These are phyloP conservation scores for Wickerhamiella pararugosa DNA, from an alignment of 1,139 yeast genomes.

Conservation along the genomic window DNA sequence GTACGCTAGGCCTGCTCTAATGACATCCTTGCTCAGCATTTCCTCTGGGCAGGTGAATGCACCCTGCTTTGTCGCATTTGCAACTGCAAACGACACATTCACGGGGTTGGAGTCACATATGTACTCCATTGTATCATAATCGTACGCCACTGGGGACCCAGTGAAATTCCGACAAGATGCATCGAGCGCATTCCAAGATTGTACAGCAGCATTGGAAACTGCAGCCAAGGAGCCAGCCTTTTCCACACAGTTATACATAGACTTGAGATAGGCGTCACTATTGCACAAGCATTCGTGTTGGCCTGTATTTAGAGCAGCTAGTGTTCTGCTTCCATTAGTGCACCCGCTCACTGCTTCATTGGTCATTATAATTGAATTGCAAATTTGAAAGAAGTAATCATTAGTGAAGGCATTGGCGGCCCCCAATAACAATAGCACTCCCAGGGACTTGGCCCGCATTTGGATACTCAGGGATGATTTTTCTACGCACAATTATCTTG, in stretches of 20 bases:
- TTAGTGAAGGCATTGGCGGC: conserved; percentile 4
- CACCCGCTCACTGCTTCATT: conserved; percentile 3
- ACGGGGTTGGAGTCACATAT: neutral
- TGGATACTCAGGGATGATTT: too few relatives aligned
- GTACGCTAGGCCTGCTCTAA: conserved; percentile 6
- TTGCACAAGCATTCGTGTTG: conserved; percentile 1
- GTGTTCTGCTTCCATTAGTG: neutral
- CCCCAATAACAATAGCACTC: neutral
- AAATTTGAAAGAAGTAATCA: conserved; percentile 7
- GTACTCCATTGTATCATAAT: neutral
- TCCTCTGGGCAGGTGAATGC: neutral
- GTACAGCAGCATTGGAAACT: conserved; percentile 1
- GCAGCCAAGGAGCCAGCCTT: conserved; percentile 1
- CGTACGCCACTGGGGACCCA: neutral
- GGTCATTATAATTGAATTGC: conserved; percentile 4
- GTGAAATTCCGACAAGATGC: conserved; percentile 1
- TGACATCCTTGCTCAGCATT: neutral
- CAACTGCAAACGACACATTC: neutral
- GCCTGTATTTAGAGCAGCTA: neutral
- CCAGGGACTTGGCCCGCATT: too few relatives aligned
- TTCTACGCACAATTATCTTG: too few relatives aligned
- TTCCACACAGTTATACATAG: conserved; percentile 3
- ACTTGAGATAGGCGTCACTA: conserved; percentile 1
- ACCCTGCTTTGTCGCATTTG: neutral
- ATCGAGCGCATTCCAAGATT: conserved; percentile 6